Evolutionary conservation across 108 stramenopile genomes (phyloP), one percentile per base, ranked within the genome.

Genomic region (Skeletonema grethae): DNA sequence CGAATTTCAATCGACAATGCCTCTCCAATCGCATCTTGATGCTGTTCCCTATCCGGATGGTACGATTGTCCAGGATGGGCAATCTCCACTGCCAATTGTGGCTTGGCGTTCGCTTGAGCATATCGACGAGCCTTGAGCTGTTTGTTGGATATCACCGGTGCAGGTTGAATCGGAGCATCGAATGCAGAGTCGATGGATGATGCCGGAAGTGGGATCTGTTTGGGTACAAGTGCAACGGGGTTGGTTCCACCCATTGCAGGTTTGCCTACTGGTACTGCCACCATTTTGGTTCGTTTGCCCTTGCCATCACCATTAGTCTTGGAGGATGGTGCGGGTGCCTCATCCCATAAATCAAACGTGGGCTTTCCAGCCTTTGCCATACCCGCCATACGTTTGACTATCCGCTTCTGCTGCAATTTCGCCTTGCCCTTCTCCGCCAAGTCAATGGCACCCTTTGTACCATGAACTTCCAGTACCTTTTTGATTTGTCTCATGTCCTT

Each of bases 41-140:
- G 91, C 9, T 82, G 82, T 38, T 82, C 80, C 29, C 61, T 63
- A 66, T 95, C 94, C 9, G 94, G 94, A 70, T 82, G 85, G 58
- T 95, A 95, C 28, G 91, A 92, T 73, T 95, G 94, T 36, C 94
- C 94, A 6, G 84, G 72, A 30, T 84, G 82, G 38, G 91, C 91
- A 1, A 90, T 71, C 32, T 92, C 90, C 5, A 95, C 75, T 24
- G 89, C 83, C 5, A 91, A 67, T 43, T 25, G 43, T 29, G 70
- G 76, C 18, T 25, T 68, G 10, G 79, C 70, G 1, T 38, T 56
- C 10, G 35, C 61, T 50, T 84, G 67, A 2, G 67, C 55, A 39
- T 74, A 55, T 15, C 45, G 57, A 3, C 80, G 77, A 31, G 65
- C 61, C 56, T 74, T 81, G 22, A 65, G 22, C 41, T 70, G 69